Base-by-base conservation (phyloP, 140 eudicot genomes). In the Oenanthe javanica region DNA sequence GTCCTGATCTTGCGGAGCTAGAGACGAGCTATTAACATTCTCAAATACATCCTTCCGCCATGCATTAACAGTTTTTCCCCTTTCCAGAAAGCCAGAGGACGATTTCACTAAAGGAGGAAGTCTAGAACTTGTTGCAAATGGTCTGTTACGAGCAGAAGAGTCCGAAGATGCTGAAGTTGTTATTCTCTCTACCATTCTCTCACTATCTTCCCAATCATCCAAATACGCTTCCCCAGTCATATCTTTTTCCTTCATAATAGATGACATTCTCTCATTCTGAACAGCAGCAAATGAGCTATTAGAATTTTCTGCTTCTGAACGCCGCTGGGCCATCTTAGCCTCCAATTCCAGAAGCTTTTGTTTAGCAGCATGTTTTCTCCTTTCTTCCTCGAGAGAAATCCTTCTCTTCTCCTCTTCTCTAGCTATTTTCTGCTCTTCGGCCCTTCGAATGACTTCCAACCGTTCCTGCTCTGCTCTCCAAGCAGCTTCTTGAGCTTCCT, bases 391-490 rank as follows among this genome's bases (percentile, higher is more conserved):
- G 70, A 86, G 52, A 63, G 61, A 11, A 72, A 89, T 82, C 83
- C 94, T 89, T 79, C 81, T 91, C 82, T 85, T 95, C 82, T 93
- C 99, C 82, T 91, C 98, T 86, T 95, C 99, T 64, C 98, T 85
- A 36, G 92, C 90, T 78, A 87, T 79, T 79, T 72, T 95, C 80
- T 63, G 92, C 86, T 95, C 97, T 80, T 95, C 97, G 48, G 98
- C 93, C 85, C 75, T 91, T 75, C 78, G 87, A 79, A 89, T 82
- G 52, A 93, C 93, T 38, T 95, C 98, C 36, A 90, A 84, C 57
- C 85, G 80, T 79, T 95, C 99, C 85, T 91, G 96, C 74, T 95
- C 99, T 78, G 91, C 96, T 83, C 96, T 93, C 96, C 98, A 91
- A 55, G 88, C 91, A 87, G 97, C 96, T 82, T 92, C 97, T 54